Base-by-base conservation (phyloP, 1,284 basidiomycete species). In the Cerioporus squamosus region DNA sequence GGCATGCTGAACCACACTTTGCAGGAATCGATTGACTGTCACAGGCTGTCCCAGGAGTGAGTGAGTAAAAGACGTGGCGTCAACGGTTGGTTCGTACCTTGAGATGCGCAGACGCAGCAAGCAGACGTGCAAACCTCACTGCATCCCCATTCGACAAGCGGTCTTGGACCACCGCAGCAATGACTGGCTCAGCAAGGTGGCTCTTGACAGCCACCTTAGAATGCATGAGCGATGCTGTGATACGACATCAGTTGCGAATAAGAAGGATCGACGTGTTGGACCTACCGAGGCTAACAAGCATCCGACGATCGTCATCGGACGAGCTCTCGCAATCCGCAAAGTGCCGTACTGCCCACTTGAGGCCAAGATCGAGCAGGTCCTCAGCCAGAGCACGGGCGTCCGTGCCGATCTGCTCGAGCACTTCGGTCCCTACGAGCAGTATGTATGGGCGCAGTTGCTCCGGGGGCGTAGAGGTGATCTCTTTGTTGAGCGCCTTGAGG, bases 151-250 rank as follows among this genome's bases (percentile, higher is more conserved):
- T 77, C 0, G 74, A 68, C 12, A 95, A 72, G 15, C 84, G 79
- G 60, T 84, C 78, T 65, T 88, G 88, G 38, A 93, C 76, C 2
- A 85, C 79, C 0, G 86, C 84, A 6, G 82, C 82, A 36, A 97
- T 68, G 23, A 94, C 75, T 0, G 93, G 88, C 60, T 98, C 95
- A 0, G 85, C 86, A 7, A 90, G 72, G 63, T 89, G 83, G 1
- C 80, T 64, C 61, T 88, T 89, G 38, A 86, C 72, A 12, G 55
- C 17, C 5, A 47, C 44, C 17, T 56, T 53, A 0, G n/a, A 36
- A 2, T 22, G 51, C 5, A 60, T 51, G 23, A 64, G 24, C 9
- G 48, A 36, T 5, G 20, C 62, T 61, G 31, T n/a, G n/a, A 18
- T 24, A 23, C 8, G 18, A 22, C 8, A 12, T 40, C 9, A 39